Evolutionary conservation across 2,329 filamentous ascomycete species (phyloP).

Genomic region (Mollisia scopiformis): DNA sequence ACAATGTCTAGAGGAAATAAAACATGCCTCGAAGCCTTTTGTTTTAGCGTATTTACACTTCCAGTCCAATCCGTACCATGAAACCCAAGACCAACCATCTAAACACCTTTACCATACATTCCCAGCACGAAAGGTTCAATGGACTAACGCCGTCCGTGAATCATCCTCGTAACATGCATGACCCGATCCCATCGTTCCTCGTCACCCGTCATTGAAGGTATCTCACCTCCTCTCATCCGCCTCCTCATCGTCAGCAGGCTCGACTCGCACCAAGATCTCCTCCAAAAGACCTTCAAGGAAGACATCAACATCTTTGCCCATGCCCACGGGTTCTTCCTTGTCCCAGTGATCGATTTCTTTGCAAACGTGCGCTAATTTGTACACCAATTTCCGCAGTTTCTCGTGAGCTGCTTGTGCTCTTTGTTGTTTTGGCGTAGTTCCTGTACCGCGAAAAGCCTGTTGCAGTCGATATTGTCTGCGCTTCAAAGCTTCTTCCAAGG

Average conservation of each 20-base stretch:
- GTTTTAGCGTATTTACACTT: slow-evolving; percentile 22
- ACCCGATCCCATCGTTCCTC: not conserved
- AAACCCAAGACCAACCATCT: slow-evolving; percentile 9
- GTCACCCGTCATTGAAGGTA: not conserved
- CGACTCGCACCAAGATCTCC: slow-evolving; percentile 89
- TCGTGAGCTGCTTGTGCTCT: slow-evolving; percentile 77
- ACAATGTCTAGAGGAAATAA: not conserved
- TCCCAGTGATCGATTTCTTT: slow-evolving; percentile 91
- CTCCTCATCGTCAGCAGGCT: slow-evolving; percentile 64
- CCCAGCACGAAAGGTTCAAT: slow-evolving; percentile 5
- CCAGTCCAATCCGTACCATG: slow-evolving; percentile 3
- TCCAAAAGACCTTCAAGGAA: slow-evolving; percentile 93
- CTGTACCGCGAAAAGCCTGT: slow-evolving; percentile 39
- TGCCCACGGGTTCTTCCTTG: slow-evolving; percentile 83
- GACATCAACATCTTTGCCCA: slow-evolving; percentile 87
- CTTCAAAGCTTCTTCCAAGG: slow-evolving; percentile 87
- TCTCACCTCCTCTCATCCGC: slow-evolving; percentile 27
- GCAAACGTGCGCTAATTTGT: slow-evolving; percentile 81
- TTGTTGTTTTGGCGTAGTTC: slow-evolving; percentile 62
- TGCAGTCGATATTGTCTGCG: slow-evolving; percentile 67
- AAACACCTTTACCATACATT: slow-evolving; percentile 9
- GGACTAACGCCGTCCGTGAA: slow-evolving; percentile 2
- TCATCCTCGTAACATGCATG: slow-evolving; percentile 1
- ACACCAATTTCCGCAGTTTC: slow-evolving; percentile 77
- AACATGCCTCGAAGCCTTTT: not conserved